Evolutionary conservation across 1,284 basidiomycete genomes (phyloP), one percentile per base, ranked within the genome.

Genomic region (Malassezia nana): DNA sequence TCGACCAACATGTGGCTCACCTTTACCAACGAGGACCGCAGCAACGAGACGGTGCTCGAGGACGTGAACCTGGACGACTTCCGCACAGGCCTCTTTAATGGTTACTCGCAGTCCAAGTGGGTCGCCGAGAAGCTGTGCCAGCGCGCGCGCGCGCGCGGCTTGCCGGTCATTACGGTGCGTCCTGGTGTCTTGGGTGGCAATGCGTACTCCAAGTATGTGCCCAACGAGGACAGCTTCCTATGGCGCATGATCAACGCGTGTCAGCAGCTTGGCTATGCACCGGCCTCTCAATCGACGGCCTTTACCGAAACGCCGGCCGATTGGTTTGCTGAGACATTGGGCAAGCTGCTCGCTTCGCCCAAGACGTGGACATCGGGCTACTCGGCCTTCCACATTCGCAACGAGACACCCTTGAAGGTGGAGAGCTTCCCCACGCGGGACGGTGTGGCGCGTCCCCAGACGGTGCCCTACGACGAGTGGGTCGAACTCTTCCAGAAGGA

Each of bases 31-130:
- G 60, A 68, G 9, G 70, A 65, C 16, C 69, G 67, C 67, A 35
- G 62, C 28, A 69, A 75, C 50, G 54, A 55, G 29, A 52, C 64
- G 29, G 64, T 65, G 52, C 62, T 65, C 45, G 63, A 59, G 12
- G 48, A 70, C 30, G 64, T 74, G 15, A 57, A 70, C 49, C 68
- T 74, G 16, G 64, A 64, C 0, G 67, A 64, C 16, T 67, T 69
- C 50, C 26, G 25, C 22, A 56, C 40, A 32, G 44, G 48, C 20
- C 56, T 75, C 35, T 60, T 69, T 35, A 72, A 75, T 50, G 74
- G 74, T 8, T 75, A 75, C 59, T 69, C 74, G 18, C 74, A 75
- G 62, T 74, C 69, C 42, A 75, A 75, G 55, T 75, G 74, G 74
- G 74, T 75, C 8, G 67, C 74, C 24, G 74, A 75, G 49, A 66